Base-by-base conservation (phyloP, 2,329 filamentous ascomycete species). In the Colletotrichum shisoi region DNA sequence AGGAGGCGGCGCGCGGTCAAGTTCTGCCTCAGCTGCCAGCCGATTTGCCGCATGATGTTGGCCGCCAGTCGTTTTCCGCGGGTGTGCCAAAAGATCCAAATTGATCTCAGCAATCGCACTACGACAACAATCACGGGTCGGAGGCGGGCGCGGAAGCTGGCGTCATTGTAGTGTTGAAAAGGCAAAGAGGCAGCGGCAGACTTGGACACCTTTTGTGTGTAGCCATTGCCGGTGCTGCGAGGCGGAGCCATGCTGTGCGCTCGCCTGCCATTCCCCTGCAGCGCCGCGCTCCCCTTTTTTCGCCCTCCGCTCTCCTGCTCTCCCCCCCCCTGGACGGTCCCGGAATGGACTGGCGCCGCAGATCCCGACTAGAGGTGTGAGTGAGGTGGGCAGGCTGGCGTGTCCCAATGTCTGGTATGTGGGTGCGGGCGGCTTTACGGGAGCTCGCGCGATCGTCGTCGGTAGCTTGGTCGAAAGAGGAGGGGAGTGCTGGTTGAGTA, bases 1-100 rank as follows among this genome's bases (percentile, higher is more conserved):
- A 89, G 71, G 34, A 89, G 71, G n/a, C 85, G 81, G 51, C 80
- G 79, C 24, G 80, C 74, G 40, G 80, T 79, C 74, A 88, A 71
- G 71, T 87, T 87, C 72, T 76, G 76, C 71, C 76, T 76, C 65
- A 81, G 56, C 67, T 78, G 78, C 67, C 69, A 65, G 19, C 48
- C 53, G 19, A 51, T 57, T 34, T 63, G 59, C 46, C 59, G 44
- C 45, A 67, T 31, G 31, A 67, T 68, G n/a, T 48, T 67, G 45
- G 52, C 44, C n/a, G 45, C 57, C 63, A 53, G 17, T 40, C 57
- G 62, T 48, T 63, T 57, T 46, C 66, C 66, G 19, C 62, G 66
- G 52, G 66, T 62, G 19, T 67, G 62, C 66, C 57, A 68, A 54
- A 62, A 68, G 34, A 46, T 37, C 62, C 62, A 68, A 19, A 62